Evolutionary conservation across 2,329 filamentous ascomycete genomes (phyloP), one percentile per base, ranked within the genome.

Genomic region (Zasmidium cellare): DNA sequence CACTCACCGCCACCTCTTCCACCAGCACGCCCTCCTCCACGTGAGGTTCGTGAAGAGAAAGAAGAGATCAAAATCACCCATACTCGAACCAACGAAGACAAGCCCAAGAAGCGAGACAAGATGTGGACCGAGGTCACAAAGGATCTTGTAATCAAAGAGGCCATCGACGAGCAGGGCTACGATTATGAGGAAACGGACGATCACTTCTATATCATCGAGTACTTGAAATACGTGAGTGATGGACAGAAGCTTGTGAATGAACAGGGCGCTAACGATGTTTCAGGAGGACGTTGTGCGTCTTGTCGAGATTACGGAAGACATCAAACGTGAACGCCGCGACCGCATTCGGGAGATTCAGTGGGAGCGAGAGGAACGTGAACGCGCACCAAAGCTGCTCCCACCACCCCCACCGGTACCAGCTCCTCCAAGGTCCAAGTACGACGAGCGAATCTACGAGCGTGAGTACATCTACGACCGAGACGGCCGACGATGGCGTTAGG

Each of bases 51-150:
- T 51, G 82, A 84, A 65, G 78, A 80, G 22, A 79, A 78, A 18
- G 85, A 67, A 47, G 68, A 87, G 77, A 62, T 79, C 74, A 65
- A 57, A 46, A 69, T 69, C 57, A 67, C 66, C 14, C 60, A 65
- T 47, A 62, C 63, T 5, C 55, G 62, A 18, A 45, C 46, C 18
- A 47, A 46, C 12, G 61, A 55, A 58, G 56, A 58, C 57, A 53
- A 31, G 41, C 51, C 55, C 22, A 58, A 60, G 14, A 67, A 67
- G 58, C 63, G 62, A 9, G 77, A 76, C 63, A 78, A 80, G 59
- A 90, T 96, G 79, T 97, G 93, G 93, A 99, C 94, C 0, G 94
- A 97, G 76, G 91, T 99, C 67, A 96, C 93, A 47, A 96, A 96
- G 76, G 92, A 96, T 66, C 77, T 97, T 35, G 91, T 97, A 16